Percentiles rank a stretch among this genome's conserved stretches.
Conservation (phyloP, 2,329 filamentous ascomycete species). For the Microcyclospora tardicrescens region DNA sequence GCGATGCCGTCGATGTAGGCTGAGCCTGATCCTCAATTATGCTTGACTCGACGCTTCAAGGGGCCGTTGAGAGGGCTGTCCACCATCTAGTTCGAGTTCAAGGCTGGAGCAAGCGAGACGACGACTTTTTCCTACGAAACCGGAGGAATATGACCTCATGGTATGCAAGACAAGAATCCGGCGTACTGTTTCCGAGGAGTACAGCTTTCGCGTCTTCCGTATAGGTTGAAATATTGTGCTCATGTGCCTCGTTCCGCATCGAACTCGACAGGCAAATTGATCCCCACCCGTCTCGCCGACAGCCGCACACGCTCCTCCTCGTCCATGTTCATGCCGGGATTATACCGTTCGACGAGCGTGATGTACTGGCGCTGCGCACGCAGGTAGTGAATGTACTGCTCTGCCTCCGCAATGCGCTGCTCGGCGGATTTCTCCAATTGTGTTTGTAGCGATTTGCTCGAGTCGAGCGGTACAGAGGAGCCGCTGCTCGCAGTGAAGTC, state of each 20-base stretch:
- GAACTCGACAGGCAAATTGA: constrained; percentile 67
- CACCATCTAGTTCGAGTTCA: too few relatives aligned
- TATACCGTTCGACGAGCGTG: constrained; percentile 77
- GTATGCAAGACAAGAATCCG: too few relatives aligned
- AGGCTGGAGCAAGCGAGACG: too few relatives aligned
- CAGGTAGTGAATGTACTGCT: constrained; percentile 69
- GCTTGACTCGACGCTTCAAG: too few relatives aligned
- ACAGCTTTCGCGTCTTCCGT: too few relatives aligned
- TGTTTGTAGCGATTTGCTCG: constrained; percentile 26
- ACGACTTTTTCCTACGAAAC: too few relatives aligned
- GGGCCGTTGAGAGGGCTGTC: too few relatives aligned
- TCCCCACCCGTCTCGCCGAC: constrained; percentile 75
- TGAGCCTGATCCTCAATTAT: too few relatives aligned
- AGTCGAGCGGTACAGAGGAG: constrained; percentile 2
- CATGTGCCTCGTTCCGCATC: constrained; percentile 4
- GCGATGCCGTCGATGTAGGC: too few relatives aligned
- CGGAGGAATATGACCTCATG: too few relatives aligned
- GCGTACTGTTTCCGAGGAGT: too few relatives aligned
- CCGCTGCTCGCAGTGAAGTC: constrained; percentile 37
- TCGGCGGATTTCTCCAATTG: constrained; percentile 16
- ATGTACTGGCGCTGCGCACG: constrained; percentile 76
- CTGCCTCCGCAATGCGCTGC: constrained; percentile 40
- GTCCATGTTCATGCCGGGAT: constrained; percentile 79
- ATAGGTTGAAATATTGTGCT: too few relatives aligned
- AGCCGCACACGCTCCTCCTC: constrained; percentile 71